A percentile compares a stretch with the other conserved stretches of the same genome.
These are phyloP conservation scores for Alternaria triticimaculans DNA, from an alignment of 2,329 filamentous ascomycete species.

Conservation along the genomic window DNA sequence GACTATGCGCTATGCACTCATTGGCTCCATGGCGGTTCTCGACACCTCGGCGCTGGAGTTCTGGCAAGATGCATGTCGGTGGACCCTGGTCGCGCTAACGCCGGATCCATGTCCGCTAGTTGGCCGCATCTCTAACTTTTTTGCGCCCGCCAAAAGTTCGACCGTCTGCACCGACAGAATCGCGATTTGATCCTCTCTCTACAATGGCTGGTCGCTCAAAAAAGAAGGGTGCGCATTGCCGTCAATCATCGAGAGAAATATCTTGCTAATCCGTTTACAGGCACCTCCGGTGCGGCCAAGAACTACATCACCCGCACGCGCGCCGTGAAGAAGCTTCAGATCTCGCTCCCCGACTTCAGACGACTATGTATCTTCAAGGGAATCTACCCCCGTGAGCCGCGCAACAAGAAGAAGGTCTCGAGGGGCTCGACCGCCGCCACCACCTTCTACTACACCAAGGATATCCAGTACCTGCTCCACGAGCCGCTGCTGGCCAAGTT, in stretches of 20 bases:
- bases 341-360: slow-evolving; percentile 95
- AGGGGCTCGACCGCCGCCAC: slow-evolving; percentile 89
- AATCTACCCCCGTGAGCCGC: slow-evolving; percentile 96
- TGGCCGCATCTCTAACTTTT: slow-evolving; percentile 40
- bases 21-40: slow-evolving; percentile 18
- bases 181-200: slow-evolving; percentile 1
- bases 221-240: slow-evolving; percentile 67
- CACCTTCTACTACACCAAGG: slow-evolving; percentile 91
- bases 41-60: slow-evolving; percentile 7
- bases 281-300: slow-evolving; percentile 88
- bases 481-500: slow-evolving; percentile 94
- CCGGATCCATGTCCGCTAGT: slow-evolving; percentile 29
- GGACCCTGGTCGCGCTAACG: slow-evolving; percentile 29
- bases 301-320: slow-evolving; percentile 98
- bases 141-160: slow-evolving; percentile 27
- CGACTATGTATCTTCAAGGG: slow-evolving; percentile 99
- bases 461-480: slow-evolving; percentile 97
- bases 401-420: slow-evolving; percentile 95
- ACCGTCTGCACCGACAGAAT: slow-evolving; percentile 9
- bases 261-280: slow-evolving; percentile 50
- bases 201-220: slow-evolving; percentile 48
- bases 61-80: slow-evolving; percentile 9
- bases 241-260: accelerated
- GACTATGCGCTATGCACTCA: slow-evolving; percentile 4
- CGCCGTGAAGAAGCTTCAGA: slow-evolving; percentile 96